These are phyloP conservation scores for Cenchrus fungigraminus DNA, from an alignment of 176 grass and related monocot genomes.

Conservation along the genomic window DNA sequence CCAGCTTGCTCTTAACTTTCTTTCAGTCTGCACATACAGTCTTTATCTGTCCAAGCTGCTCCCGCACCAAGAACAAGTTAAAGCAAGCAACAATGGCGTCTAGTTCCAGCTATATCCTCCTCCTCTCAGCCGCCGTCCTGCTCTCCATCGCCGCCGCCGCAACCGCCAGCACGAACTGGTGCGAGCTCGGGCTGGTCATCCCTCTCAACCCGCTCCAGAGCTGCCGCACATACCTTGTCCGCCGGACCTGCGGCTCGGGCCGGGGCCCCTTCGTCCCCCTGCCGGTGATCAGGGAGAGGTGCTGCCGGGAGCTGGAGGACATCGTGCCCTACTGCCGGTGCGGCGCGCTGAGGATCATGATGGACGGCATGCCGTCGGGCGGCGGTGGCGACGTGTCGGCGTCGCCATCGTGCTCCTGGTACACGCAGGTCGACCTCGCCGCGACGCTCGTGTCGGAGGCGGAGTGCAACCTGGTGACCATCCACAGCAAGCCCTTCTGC, in stretches of 20 bases:
- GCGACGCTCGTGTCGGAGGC: neutral
- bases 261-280: neutral
- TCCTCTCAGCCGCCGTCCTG: neutral
- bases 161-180: neutral
- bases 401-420: neutral
- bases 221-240: neutral
- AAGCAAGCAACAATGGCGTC: neutral
- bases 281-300: neutral
- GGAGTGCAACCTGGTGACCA: neutral
- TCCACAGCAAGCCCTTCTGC: neutral
- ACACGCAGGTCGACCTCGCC: neutral
- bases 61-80: neutral
- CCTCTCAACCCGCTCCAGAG: neutral
- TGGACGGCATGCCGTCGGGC: neutral
- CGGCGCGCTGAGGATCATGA: neutral
- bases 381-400: neutral
- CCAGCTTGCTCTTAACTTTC: neutral
- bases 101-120: neutral
- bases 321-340: neutral
- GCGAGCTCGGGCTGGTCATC: neutral
- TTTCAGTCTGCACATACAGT: neutral
- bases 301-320: conserved; percentile 22
- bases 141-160: neutral
- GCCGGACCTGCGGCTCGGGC: neutral
- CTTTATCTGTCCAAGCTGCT: neutral